These are phyloP conservation scores for Cordyceps farinosa DNA, from an alignment of 2,329 filamentous ascomycete species.

Conservation along the genomic window DNA sequence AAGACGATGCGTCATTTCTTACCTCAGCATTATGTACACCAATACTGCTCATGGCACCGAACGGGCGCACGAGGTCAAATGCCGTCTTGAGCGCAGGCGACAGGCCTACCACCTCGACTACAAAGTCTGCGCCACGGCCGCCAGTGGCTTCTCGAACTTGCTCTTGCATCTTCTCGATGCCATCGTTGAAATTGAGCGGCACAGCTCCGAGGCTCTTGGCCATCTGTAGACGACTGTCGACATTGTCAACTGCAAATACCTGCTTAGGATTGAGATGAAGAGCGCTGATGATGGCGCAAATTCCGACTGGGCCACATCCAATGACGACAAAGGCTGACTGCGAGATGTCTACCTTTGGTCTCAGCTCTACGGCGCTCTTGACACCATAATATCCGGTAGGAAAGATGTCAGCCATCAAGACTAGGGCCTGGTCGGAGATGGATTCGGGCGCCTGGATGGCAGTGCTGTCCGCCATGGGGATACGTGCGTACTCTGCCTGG, in stretches of 20 bases:
- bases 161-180: constrained; percentile 61
- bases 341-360: constrained; percentile 36
- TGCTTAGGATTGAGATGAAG: constrained; percentile 72
- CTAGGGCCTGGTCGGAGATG: constrained; percentile 71
- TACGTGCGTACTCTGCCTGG: constrained; percentile 78
- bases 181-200: constrained; percentile 71
- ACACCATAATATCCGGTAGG: constrained; percentile 84
- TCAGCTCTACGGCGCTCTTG: constrained; percentile 68
- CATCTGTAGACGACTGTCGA: constrained; percentile 69
- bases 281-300: constrained; percentile 78
- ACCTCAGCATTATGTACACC: constrained; percentile 74
- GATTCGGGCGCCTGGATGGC: constrained; percentile 64
- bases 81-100: constrained; percentile 66
- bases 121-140: constrained; percentile 79
- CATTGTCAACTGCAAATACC: constrained; percentile 74
- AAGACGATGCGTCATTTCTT: constrained; percentile 20
- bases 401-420: constrained; percentile 92
- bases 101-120: constrained; percentile 74
- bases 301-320: constrained; percentile 80
- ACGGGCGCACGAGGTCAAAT: constrained; percentile 68
- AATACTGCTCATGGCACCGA: constrained; percentile 70
- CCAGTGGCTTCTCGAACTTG: constrained; percentile 72
- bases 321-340: constrained; percentile 70
- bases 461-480: constrained; percentile 78
- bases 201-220: constrained; percentile 75